These are phyloP conservation scores for Trichophyton equinum DNA, from an alignment of 2,329 filamentous ascomycete genomes.

Conservation along the genomic window DNA sequence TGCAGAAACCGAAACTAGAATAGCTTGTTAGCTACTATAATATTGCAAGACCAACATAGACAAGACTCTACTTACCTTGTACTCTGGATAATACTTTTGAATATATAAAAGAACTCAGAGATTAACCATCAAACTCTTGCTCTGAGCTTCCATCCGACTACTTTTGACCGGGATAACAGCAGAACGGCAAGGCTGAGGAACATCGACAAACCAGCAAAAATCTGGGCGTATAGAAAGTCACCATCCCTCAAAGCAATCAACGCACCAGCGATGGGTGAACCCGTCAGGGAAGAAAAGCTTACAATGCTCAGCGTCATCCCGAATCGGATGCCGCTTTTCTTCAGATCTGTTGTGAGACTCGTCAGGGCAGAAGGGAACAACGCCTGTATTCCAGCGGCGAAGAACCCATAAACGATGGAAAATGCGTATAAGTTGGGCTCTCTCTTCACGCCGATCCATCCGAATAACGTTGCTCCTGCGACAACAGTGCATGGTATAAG, in stretches of 20 bases:
- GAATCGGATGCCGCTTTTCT: constrained; percentile 44
- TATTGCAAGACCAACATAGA: not conserved
- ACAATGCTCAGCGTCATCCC: constrained; percentile 45
- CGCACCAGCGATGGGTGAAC: constrained; percentile 43
- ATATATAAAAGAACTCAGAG: not conserved
- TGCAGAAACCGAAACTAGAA: not conserved
- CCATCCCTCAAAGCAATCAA: constrained; percentile 37
- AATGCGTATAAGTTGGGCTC: constrained; percentile 48
- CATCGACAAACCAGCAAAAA: constrained; percentile 38
- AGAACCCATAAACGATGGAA: constrained; percentile 51
- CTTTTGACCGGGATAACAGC: constrained; percentile 29
- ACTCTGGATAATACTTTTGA: not conserved
- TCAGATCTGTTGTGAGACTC: constrained; percentile 41
- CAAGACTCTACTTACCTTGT: not conserved
- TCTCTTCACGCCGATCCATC: constrained; percentile 47
- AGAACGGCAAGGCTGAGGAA: constrained; percentile 34
- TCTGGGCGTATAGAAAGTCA: constrained; percentile 40
- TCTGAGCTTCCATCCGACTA: constrained; percentile 24
- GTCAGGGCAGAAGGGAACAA: constrained; percentile 53
- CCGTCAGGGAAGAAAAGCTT: constrained; percentile 42
- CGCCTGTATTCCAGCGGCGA: constrained; percentile 51
- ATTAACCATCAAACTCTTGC: constrained; percentile 21
- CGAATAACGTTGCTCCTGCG: constrained; percentile 35
- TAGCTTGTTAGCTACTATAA: not conserved
- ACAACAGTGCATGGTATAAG: constrained; percentile 40